Percentiles rank a stretch among this genome's conserved stretches.
Evolutionary conservation across 1,139 yeast genomes (phyloP).

Genomic region (Pichia sp.): DNA sequence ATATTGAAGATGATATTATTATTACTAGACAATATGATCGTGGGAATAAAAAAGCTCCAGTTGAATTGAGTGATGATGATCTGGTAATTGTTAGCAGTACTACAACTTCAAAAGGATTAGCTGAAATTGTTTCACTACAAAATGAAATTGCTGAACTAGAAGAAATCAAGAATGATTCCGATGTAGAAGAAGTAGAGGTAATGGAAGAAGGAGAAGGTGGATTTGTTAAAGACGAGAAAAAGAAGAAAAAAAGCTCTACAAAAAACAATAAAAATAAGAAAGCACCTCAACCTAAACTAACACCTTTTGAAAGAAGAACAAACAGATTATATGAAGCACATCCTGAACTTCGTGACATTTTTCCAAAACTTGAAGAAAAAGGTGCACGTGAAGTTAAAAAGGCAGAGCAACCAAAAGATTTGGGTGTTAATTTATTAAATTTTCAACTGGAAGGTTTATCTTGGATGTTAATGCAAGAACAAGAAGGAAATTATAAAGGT

Average conservation of each 20-base stretch:
- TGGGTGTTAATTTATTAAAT: constrained; percentile 70
- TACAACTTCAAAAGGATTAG: constrained; percentile 8
- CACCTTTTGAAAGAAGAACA: constrained; percentile 64
- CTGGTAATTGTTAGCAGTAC: constrained; percentile 17
- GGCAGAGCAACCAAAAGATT: constrained; percentile 72
- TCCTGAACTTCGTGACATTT: constrained; percentile 69
- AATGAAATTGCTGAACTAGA: constrained; percentile 12
- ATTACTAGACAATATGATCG: constrained; percentile 9
- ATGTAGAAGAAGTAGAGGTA: constrained; percentile 12
- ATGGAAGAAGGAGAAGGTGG: constrained; percentile 22
- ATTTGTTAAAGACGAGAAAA: constrained; percentile 17
- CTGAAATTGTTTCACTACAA: constrained; percentile 19
- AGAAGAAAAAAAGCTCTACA: constrained; percentile 13
- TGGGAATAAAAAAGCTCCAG: constrained; percentile 16
- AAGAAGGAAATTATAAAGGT: constrained; percentile 70
- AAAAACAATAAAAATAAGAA: constrained; percentile 22
- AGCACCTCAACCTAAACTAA: constrained; percentile 49
- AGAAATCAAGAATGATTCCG: constrained; percentile 10
- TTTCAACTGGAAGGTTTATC: constrained; percentile 90
- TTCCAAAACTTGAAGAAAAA: constrained; percentile 52
- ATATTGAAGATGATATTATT: constrained; percentile 14
- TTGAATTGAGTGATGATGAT: constrained; percentile 16
- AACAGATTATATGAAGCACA: constrained; percentile 62
- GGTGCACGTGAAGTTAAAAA: constrained; percentile 48
- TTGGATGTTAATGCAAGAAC: constrained; percentile 88